Evolutionary conservation across 208 protist species (phyloP).

Genomic region (Leishmania martiniquensis): DNA sequence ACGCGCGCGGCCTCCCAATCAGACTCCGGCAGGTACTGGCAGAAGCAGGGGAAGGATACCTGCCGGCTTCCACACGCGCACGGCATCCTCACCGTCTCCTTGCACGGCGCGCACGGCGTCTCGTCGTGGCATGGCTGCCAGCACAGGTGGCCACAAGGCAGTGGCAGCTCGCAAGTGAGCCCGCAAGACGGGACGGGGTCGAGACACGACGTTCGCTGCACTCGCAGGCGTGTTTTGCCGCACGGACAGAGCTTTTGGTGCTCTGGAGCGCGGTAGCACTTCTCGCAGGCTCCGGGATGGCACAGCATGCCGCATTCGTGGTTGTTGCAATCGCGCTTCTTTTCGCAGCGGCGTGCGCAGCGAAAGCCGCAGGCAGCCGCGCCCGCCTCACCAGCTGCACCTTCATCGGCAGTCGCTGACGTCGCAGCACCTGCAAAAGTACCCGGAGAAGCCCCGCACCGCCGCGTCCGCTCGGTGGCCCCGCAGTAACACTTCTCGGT

Average conservation of each 20-base stretch:
- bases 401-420: neutral
- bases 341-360: slow-evolving; percentile 49
- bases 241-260: slow-evolving; percentile 58
- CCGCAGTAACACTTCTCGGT: slow-evolving; percentile 91
- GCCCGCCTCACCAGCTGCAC: neutral
- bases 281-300: slow-evolving; percentile 76
- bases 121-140: slow-evolving; percentile 76
- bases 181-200: slow-evolving; percentile 90
- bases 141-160: slow-evolving; percentile 89
- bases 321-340: slow-evolving; percentile 79
- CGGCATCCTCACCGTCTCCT: slow-evolving; percentile 41
- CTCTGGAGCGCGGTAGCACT: slow-evolving; percentile 60
- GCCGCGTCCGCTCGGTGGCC: slow-evolving; percentile 35
- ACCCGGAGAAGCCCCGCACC: slow-evolving; percentile 34
- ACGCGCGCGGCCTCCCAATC: slow-evolving; percentile 59
- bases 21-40: slow-evolving; percentile 58
- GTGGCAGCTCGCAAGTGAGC: slow-evolving; percentile 67
- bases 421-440: neutral
- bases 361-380: slow-evolving; percentile 30
- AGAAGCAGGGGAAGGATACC: slow-evolving; percentile 77
- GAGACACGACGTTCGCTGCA: slow-evolving; percentile 58
- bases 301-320: slow-evolving; percentile 81
- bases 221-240: slow-evolving; percentile 38
- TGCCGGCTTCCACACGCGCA: slow-evolving; percentile 71
- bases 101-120: slow-evolving; percentile 78